Evolutionary conservation across 768 basidiomycete genomes (phyloP), one percentile per base, ranked within the genome.

Genomic region (Vishniacozyma victoriae): DNA sequence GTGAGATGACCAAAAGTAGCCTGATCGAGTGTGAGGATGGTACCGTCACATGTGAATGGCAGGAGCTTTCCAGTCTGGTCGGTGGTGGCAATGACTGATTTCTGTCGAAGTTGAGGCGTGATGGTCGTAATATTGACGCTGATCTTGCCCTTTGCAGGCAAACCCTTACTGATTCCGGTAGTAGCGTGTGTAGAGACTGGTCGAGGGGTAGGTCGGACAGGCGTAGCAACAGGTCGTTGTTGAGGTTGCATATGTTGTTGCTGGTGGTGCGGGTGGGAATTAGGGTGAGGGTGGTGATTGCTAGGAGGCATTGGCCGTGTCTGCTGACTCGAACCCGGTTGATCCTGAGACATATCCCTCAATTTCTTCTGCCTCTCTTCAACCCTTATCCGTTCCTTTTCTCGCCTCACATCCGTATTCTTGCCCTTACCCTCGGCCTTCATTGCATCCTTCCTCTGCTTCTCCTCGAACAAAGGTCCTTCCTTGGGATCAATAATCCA

Each of bases 401-500:
- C 58, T 15, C 52, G 19, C 23, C 57, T 42, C 19, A 50, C 38
- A 23, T 67, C 61, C 3, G 57, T 52, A 40, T 52, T 60, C 42
- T 63, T 60, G 24, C 48, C 55, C 48, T 64, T 67, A 26, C 64
- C 58, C 20, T 54, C 54, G 5, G 55, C 51, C 40, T 66, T 63
- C 23, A 37, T 35, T 9, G 59, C 59, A 19, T 67, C 67, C 22
- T 53, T 57, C 35, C 57, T 46, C 40, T 69, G 64, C 45, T 68
- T 67, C 45, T 66, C 70, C 37, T 72, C 73, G 35, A 74, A 73
- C 35, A 66, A 54, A 14, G 62, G 57, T 5, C 70, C 65, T 48
- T 75, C 70, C 7, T 64, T 78, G 36, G 84, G 82, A 62, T 93
- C 91, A 25, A 95, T 77, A 16, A 85, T 84, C 92, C 92, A 96